Conservation (phyloP, 768 basidiomycete species). For the Grammothele lineata region DNA sequence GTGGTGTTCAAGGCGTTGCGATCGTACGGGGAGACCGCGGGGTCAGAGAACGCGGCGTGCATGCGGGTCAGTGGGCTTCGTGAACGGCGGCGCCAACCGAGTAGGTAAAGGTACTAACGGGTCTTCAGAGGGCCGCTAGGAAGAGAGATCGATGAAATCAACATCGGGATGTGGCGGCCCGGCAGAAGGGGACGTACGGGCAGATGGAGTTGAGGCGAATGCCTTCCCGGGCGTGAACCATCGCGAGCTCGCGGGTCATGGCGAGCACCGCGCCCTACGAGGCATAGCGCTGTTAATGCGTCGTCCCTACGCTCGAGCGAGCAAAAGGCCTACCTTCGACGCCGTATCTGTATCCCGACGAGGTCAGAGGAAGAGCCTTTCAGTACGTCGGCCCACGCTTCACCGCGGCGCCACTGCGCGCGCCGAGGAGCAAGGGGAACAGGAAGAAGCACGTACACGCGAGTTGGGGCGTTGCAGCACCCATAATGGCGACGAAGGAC, state of each 20-base stretch:
- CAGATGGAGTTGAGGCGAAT: slow-evolving; percentile 95
- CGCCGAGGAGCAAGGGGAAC: not conserved
- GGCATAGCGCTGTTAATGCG: not conserved
- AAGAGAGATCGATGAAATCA: too few species aligned
- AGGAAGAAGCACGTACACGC: slow-evolving; percentile 64
- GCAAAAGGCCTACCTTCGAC: slow-evolving; percentile 59
- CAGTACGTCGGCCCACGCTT: too few species aligned
- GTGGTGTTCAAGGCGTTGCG: too few species aligned
- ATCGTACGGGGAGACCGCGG: too few species aligned
- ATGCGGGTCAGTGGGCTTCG: too few species aligned
- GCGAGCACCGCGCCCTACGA: slow-evolving; percentile 90
- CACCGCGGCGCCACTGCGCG: too few species aligned
- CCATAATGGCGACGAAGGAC: slow-evolving; percentile 92
- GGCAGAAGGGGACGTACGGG: slow-evolving; percentile 58
- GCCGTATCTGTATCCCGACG: slow-evolving; percentile 91
- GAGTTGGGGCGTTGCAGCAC: slow-evolving; percentile 97
- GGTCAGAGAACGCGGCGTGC: too few species aligned
- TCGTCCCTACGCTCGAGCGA: not conserved
- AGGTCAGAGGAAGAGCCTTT: too few species aligned
- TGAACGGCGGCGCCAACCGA: too few species aligned
- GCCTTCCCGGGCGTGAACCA: slow-evolving; percentile 96
- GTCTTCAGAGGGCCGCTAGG: slow-evolving; percentile 90
- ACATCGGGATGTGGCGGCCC: not conserved
- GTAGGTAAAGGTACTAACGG: slow-evolving; percentile 56
- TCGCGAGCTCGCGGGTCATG: slow-evolving; percentile 96